Evolutionary conservation across 495 filamentous ascomycete species (phyloP).

Genomic region (Xylaria grammica): DNA sequence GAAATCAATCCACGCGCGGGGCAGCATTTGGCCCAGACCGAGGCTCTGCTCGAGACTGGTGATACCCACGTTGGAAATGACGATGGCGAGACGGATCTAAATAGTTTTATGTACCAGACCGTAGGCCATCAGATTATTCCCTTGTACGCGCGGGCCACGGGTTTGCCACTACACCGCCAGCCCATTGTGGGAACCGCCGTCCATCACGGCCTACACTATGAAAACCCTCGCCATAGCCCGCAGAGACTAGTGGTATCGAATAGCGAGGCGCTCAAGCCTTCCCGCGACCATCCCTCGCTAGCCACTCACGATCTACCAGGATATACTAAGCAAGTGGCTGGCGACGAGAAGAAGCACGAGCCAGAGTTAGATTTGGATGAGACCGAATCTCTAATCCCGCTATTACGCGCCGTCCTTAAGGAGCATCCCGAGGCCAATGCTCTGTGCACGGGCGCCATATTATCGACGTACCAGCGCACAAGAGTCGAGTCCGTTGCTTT

Average conservation of each 20-base stretch:
- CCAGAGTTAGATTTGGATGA: conserved; percentile 65
- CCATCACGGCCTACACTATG: conserved; percentile 68
- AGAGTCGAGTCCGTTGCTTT: conserved; percentile 86
- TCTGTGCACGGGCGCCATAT: conserved; percentile 86
- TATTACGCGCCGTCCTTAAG: conserved; percentile 66
- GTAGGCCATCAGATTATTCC: conserved; percentile 88
- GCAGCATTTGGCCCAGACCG: not conserved
- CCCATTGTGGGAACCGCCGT: conserved; percentile 72
- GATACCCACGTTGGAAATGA: conserved; percentile 16
- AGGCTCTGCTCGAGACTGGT: not conserved
- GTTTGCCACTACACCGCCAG: conserved; percentile 78
- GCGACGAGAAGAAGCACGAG: not conserved
- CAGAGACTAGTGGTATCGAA: not conserved
- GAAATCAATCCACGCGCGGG: not conserved
- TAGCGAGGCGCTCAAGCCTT: conserved; percentile 5
- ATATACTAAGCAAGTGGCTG: conserved; percentile 5
- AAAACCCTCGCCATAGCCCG: conserved; percentile 28
- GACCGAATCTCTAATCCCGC: conserved; percentile 81
- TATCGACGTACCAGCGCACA: conserved; percentile 94
- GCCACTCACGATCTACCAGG: conserved; percentile 10
- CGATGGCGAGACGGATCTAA: conserved; percentile 69
- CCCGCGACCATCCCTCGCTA: conserved; percentile 7
- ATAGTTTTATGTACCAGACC: conserved; percentile 99
- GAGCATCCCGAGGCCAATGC: conserved; percentile 80
- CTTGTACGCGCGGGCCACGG: conserved; percentile 77